Conservation (phyloP, 129 eudicot species). For the Flaveria brownii region DNA sequence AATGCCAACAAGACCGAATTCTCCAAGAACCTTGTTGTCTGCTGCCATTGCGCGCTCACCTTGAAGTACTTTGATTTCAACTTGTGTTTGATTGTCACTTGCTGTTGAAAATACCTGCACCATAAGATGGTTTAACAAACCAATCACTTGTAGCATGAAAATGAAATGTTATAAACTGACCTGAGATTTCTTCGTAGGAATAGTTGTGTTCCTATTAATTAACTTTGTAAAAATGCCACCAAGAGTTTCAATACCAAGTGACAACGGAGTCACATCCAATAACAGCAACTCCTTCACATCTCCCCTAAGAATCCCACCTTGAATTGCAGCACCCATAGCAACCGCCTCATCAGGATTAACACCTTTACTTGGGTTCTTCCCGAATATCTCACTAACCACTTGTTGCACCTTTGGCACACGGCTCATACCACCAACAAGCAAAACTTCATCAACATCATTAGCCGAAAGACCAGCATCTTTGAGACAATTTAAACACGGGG, state of each 20-base stretch:
- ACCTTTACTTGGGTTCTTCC: background rate
- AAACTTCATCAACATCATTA: background rate
- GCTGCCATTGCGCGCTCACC: slow-evolving; percentile 26
- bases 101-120: slow-evolving; percentile 22
- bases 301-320: slow-evolving; percentile 1
- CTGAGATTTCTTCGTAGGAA: background rate
- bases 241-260: background rate
- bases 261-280: background rate
- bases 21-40: slow-evolving; percentile 23
- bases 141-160: background rate
- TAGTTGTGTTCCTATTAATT: background rate
- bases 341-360: background rate
- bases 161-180: background rate
- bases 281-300: background rate
- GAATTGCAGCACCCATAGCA: background rate
- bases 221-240: background rate
- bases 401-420: background rate
- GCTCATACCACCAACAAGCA: background rate
- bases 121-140: background rate
- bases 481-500: background rate
- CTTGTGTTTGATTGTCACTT: slow-evolving; percentile 23
- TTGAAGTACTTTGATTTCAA: slow-evolving; percentile 28
- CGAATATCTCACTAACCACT: background rate
- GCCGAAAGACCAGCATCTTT: background rate
- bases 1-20: slow-evolving; percentile 39